Base-by-base conservation (phyloP, 1,139 yeast species). In the Pichia sp. region DNA sequence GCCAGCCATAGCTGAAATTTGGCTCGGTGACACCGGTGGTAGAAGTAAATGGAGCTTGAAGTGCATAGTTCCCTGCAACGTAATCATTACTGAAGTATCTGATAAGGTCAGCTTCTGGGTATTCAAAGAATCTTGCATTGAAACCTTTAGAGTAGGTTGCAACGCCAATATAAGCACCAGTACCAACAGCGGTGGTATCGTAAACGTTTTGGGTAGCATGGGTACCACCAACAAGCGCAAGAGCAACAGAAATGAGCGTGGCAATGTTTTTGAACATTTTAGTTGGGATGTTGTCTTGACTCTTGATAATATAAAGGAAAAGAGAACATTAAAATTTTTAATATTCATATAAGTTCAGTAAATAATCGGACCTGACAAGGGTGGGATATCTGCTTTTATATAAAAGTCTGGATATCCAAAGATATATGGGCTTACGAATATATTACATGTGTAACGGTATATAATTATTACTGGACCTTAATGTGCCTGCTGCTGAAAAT, bases 101-200 rank as follows among this genome's bases (percentile, higher is more conserved):
- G 14, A 23, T 23, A 3, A 23, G 14, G 14, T 23, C 26, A 23
- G 15, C 26, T 23, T 4, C 26, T 9, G 12, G 18, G 18, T 32
- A 38, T 13, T 34, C 30, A 20, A 17, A 40, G 17, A 40, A 34
- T 5, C 30, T 37, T 3, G 43, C 43, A 27, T 38, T 30, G 13
- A 40, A 40, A 29, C 43, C 43, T 11, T 21, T 15, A 1, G 31
- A 11, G 5, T 27, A 15, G 29, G 58, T 29, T 15, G 32, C 23
- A 10, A 34, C 17, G 4, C 40, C 24, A 15, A 44, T 32, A 13
- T 39, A 30, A 26, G 38, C 42, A n/a, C 47, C 36, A n/a, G 39
- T 33, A 14, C 35, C 32, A 23, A n/a, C 14, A 23, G 26, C 8
- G 7, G 26, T n/a, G 2, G 14, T 2, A 23, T 15, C 26, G 14